A percentile compares a stretch with the other conserved stretches of the same genome.
phyloP scores from a whole-genome alignment of 768 basidiomycete genomes.

The Lentinus brumalis region DNA sequence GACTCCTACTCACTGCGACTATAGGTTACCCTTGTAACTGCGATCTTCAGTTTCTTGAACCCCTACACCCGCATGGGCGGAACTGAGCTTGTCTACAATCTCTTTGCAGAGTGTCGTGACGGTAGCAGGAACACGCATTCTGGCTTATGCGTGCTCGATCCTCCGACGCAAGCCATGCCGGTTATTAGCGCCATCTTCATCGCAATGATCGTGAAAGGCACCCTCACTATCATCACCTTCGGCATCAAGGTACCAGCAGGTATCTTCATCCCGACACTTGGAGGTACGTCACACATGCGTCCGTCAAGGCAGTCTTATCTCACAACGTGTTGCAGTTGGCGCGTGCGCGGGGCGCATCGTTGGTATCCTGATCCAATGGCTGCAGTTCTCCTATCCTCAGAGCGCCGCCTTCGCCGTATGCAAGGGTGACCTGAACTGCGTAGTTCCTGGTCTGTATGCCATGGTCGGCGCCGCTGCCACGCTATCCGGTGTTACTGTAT shows the following conservation, averaged over 20 bases:
- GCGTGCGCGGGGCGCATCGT: constrained; percentile 90
- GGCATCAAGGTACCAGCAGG: constrained; percentile 92
- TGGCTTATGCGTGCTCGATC: constrained; percentile 72
- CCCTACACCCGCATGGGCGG: constrained; percentile 93
- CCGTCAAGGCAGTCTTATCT: background rate
- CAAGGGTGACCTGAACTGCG: constrained; percentile 64
- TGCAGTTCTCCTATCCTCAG: constrained; percentile 65
- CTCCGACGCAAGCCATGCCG: constrained; percentile 57
- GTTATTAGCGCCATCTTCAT: constrained; percentile 67
- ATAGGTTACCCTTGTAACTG: constrained; percentile 80
- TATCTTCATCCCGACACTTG: constrained; percentile 95
- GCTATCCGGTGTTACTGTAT: constrained; percentile 92
- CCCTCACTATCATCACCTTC: constrained; percentile 85
- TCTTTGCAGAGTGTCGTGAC: constrained; percentile 83
- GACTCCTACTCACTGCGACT: too few relatives aligned
- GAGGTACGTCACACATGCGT: constrained; percentile 30
- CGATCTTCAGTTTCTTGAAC: constrained; percentile 80
- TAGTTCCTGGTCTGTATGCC: constrained; percentile 89
- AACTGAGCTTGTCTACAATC: constrained; percentile 90
- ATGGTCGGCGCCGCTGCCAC: constrained; percentile 97
- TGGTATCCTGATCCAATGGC: constrained; percentile 78
- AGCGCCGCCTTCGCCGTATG: constrained; percentile 67
- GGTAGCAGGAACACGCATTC: constrained; percentile 56
- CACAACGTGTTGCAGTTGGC: constrained; percentile 52
- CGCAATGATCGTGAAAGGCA: constrained; percentile 81